These are phyloP conservation scores for Penicillium longicatenatum DNA, from an alignment of 495 filamentous ascomycete genomes.

Conservation along the genomic window DNA sequence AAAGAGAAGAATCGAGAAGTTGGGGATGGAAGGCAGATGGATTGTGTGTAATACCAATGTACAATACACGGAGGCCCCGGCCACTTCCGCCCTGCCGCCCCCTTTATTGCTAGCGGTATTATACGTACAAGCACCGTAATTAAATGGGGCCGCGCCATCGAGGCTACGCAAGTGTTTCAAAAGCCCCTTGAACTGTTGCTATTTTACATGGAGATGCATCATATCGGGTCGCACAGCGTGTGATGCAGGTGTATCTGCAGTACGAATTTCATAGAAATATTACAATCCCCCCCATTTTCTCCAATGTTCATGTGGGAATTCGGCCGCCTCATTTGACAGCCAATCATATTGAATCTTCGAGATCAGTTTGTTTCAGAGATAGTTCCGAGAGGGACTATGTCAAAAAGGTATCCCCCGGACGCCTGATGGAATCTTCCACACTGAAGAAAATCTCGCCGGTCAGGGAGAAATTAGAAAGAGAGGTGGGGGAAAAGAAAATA, in stretches of 20 bases:
- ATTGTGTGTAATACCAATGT: conserved; percentile 27
- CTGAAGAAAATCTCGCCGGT: background rate
- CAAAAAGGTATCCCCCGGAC: background rate
- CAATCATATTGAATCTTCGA: background rate
- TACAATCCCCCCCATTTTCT: no score
- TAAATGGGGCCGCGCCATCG: conserved; percentile 5
- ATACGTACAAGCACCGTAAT: background rate
- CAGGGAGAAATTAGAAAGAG: background rate
- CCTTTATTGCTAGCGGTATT: background rate
- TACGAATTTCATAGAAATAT: background rate
- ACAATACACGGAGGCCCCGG: conserved; percentile 3
- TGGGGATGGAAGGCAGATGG: conserved; percentile 13
- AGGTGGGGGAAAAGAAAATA: background rate
- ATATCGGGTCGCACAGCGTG: background rate
- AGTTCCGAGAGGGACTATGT: background rate
- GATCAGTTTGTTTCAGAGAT: background rate
- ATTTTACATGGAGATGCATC: background rate
- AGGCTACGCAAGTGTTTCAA: conserved; percentile 4
- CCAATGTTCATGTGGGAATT: background rate
- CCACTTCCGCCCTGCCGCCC: background rate
- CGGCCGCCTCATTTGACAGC: background rate
- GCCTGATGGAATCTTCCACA: background rate
- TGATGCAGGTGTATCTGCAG: background rate
- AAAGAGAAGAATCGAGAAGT: conserved; percentile 3
- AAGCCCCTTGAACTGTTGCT: conserved; percentile 2